phyloP scores from a whole-genome alignment of 108 stramenopile genomes.

The Ochromonas danica region DNA sequence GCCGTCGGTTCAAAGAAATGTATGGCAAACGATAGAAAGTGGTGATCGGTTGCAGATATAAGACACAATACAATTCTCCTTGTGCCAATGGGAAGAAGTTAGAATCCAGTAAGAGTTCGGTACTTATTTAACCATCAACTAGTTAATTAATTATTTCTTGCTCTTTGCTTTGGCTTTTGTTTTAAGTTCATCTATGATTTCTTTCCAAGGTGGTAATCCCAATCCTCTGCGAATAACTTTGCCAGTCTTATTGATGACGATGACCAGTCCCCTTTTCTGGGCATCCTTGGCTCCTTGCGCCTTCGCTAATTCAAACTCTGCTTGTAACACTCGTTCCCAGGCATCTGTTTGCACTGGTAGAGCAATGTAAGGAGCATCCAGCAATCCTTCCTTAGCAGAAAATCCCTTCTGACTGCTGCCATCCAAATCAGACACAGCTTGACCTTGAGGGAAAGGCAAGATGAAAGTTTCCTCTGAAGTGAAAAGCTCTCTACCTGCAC shows the following conservation, averaged over 20 bases:
- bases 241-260: neutral
- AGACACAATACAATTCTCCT: too few species aligned
- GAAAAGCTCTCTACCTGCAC: neutral
- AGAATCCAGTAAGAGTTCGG: too few species aligned
- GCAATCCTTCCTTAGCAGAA: neutral
- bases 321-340: neutral
- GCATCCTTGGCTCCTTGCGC: neutral
- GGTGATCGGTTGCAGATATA: too few species aligned
- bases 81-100: too few species aligned
- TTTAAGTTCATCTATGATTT: neutral
- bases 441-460: neutral
- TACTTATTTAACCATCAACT: too few species aligned
- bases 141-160: too few species aligned
- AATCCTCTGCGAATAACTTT: neutral
- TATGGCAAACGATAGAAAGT: too few species aligned
- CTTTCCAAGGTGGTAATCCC: slow-evolving; percentile 5
- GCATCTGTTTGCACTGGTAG: neutral
- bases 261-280: neutral
- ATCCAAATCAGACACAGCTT: neutral
- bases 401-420: neutral
- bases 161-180: too few species aligned
- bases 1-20: neutral
- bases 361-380: neutral
- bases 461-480: neutral
- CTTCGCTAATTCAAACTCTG: neutral